phyloP scores from a whole-genome alignment of 139 green algal species.

The Chlamydomonas sp. region DNA sequence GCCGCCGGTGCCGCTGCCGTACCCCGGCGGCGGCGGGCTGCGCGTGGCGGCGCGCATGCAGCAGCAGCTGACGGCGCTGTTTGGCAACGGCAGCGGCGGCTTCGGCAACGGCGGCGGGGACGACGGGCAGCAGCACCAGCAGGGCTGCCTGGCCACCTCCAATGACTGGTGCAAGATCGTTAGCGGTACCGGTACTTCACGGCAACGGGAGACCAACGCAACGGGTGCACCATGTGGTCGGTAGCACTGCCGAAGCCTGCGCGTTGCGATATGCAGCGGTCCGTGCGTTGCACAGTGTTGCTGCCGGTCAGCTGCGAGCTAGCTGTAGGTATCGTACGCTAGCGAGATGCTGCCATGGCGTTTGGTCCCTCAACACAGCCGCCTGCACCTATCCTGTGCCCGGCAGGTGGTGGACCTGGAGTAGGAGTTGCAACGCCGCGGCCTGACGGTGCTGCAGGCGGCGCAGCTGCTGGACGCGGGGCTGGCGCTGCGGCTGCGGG shows the following conservation, averaged over 20 bases:
- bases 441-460: slow-evolving; percentile 21
- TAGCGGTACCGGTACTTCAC: not conserved
- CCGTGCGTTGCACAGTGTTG: no score
- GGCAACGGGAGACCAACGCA: not conserved
- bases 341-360: no score
- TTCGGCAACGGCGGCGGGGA: not conserved
- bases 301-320: not conserved
- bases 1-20: slow-evolving; percentile 2
- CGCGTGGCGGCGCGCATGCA: not conserved
- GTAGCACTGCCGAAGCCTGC: no score
- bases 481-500: slow-evolving; percentile 39
- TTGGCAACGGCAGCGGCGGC: slow-evolving; percentile 16
- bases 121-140: slow-evolving; percentile 4
- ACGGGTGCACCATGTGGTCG: not conserved
- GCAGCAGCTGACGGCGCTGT: slow-evolving; percentile 14
- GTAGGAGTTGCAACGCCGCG: slow-evolving; percentile 42
- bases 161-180: slow-evolving; percentile 46
- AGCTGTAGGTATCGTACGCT: not conserved
- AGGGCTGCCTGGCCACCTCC: slow-evolving; percentile 38
- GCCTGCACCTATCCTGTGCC: no score
- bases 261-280: no score
- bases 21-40: not conserved
- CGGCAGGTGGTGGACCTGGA: slow-evolving; percentile 54
- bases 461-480: slow-evolving; percentile 42
- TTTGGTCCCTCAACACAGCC: not conserved